Percentiles rank a stretch among this genome's conserved stretches.
Evolutionary conservation across 345 rosid genomes (phyloP).

Genomic region (Linum trigynum): DNA sequence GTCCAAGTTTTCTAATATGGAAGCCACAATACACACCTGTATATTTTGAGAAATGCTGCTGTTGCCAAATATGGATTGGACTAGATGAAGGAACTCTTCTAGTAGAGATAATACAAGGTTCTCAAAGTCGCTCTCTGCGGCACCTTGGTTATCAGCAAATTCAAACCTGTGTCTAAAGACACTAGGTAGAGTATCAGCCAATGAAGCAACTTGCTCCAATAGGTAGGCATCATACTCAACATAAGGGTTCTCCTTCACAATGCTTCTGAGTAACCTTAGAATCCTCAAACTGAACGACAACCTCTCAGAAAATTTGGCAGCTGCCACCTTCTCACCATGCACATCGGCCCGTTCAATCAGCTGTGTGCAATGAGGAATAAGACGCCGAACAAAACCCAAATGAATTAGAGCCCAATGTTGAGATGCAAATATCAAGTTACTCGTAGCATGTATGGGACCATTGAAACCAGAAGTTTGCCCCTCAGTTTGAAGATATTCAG

Average conservation of each 20-base stretch:
- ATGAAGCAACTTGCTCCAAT: slow-evolving; percentile 62
- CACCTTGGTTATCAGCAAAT: slow-evolving; percentile 41
- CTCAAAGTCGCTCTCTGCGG: slow-evolving; percentile 67
- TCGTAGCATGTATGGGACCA: slow-evolving; percentile 37
- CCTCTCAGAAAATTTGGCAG: slow-evolving; percentile 41
- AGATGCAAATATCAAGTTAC: slow-evolving; percentile 46
- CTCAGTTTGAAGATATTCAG: slow-evolving; percentile 57
- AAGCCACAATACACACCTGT: slow-evolving; percentile 60
- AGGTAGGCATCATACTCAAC: slow-evolving; percentile 50
- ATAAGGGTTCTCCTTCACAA: slow-evolving; percentile 48
- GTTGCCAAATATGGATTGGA: slow-evolving; percentile 58
- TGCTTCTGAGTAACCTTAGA: slow-evolving; percentile 62
- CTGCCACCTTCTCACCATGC: slow-evolving; percentile 50
- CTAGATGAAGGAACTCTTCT: slow-evolving; percentile 82
- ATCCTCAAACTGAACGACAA: slow-evolving; percentile 61
- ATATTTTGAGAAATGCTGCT: slow-evolving; percentile 50
- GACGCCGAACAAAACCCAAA: slow-evolving; percentile 44
- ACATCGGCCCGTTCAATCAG: slow-evolving; percentile 46
- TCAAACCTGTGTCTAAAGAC: slow-evolving; percentile 55
- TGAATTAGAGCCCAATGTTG: slow-evolving; percentile 87
- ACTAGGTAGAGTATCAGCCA: slow-evolving; percentile 44
- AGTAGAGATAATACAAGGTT: slow-evolving; percentile 47
- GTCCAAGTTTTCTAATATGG: slow-evolving; percentile 58
- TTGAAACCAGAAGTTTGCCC: slow-evolving; percentile 34
- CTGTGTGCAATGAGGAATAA: slow-evolving; percentile 48